Percentiles rank a stretch among this genome's conserved stretches.
phyloP scores from a whole-genome alignment of 73 alveolate genomes.

The Diophrys appendiculata region DNA sequence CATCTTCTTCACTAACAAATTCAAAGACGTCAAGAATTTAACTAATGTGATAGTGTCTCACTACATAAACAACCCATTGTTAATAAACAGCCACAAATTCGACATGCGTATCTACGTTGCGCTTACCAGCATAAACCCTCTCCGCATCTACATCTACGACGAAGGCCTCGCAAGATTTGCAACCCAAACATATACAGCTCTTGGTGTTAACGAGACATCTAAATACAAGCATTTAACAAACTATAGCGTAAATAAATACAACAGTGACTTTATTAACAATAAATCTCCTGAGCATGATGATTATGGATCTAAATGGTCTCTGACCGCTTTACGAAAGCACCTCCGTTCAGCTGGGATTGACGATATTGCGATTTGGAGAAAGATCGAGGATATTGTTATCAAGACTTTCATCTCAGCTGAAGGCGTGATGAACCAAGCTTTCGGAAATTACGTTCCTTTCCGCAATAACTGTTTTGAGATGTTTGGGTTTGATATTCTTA shows the following conservation, averaged over 20 bases:
- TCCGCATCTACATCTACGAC: conserved; percentile 87
- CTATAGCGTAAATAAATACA: conserved; percentile 70
- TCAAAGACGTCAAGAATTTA: conserved; percentile 55
- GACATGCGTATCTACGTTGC: conserved; percentile 89
- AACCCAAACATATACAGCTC: conserved; percentile 80
- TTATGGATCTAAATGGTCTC: conserved; percentile 83
- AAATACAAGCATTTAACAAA: conserved; percentile 86
- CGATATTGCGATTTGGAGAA: conserved; percentile 46
- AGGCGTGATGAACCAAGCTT: conserved; percentile 50
- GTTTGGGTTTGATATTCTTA: conserved; percentile 90
- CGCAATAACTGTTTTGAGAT: conserved; percentile 73
- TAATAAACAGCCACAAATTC: conserved; percentile 82
- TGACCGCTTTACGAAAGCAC: conserved; percentile 43
- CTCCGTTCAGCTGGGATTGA: conserved; percentile 32
- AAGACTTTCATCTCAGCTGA: conserved; percentile 59
- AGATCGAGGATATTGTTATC: conserved; percentile 66
- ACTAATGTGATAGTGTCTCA: conserved; percentile 68
- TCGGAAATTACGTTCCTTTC: conserved; percentile 35
- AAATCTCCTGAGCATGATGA: conserved; percentile 65
- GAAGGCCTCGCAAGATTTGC: conserved; percentile 97
- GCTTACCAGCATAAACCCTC: conserved; percentile 87
- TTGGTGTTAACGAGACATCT: conserved; percentile 46
- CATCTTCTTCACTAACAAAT: conserved; percentile 72
- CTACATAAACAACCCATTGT: conserved; percentile 86
- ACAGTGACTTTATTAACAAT: conserved; percentile 68